Conservation (phyloP, 2,329 filamentous ascomycete species). For the Sphaerostilbella broomeana region DNA sequence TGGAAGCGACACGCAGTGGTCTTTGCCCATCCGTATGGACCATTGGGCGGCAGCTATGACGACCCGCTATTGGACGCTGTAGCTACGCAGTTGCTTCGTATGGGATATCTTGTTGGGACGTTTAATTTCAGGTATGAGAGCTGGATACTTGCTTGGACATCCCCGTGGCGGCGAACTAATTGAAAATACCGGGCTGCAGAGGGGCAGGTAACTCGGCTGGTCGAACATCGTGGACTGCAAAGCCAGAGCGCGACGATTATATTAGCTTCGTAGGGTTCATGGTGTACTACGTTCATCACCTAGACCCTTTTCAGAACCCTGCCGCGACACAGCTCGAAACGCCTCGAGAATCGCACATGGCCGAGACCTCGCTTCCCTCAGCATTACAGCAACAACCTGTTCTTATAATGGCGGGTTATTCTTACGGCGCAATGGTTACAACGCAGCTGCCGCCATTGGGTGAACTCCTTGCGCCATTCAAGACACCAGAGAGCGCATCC, state of each 20-base stretch:
- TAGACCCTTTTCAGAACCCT: conserved; percentile 36
- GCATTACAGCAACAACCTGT: conserved; percentile 27
- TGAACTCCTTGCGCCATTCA: conserved; percentile 55
- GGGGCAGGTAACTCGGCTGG: conserved; percentile 70
- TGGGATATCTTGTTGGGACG: conserved; percentile 71
- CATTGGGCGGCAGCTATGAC: conserved; percentile 78
- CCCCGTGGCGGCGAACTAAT: neutral
- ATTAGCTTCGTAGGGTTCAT: conserved; percentile 75
- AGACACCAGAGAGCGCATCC: conserved; percentile 44
- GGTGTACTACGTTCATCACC: conserved; percentile 60
- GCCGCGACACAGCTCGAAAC: conserved; percentile 6
- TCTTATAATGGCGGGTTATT: conserved; percentile 72
- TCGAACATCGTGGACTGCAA: conserved; percentile 80
- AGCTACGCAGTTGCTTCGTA: conserved; percentile 56
- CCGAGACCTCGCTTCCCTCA: no score
- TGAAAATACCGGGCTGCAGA: conserved; percentile 37
- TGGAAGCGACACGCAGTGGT: conserved; percentile 52
- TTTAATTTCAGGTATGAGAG: conserved; percentile 78
- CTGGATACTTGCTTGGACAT: neutral
- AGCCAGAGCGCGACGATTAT: conserved; percentile 76
- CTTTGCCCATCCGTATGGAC: conserved; percentile 85
- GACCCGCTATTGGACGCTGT: conserved; percentile 69
- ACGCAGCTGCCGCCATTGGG: conserved; percentile 60
- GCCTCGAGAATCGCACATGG: neutral
- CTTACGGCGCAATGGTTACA: conserved; percentile 81